Percentiles rank a stretch among this genome's conserved stretches.
Conservation (phyloP, 2,329 filamentous ascomycete species). For the Ophiostoma sp. region DNA sequence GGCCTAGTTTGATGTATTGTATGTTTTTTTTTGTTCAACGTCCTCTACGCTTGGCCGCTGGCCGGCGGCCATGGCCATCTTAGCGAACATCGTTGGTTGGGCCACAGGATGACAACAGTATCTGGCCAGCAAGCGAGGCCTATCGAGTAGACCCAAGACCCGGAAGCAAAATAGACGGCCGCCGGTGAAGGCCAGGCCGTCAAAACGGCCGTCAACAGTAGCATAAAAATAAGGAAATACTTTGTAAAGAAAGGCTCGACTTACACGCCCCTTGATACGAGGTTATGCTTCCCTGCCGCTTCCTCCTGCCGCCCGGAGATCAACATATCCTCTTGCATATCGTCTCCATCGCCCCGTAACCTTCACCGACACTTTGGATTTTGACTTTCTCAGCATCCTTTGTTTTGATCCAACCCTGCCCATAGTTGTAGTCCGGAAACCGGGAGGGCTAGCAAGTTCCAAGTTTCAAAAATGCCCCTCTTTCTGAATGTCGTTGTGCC, state of each 20-base stretch:
- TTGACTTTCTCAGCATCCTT: background rate
- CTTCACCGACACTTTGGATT: slow-evolving; percentile 17
- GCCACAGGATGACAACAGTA: background rate
- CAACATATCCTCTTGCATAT: background rate
- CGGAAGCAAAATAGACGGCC: background rate
- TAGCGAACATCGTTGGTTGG: background rate
- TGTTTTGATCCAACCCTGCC: background rate
- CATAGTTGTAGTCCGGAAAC: background rate
- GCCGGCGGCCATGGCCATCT: background rate
- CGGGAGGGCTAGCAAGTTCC: background rate
- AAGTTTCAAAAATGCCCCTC: background rate
- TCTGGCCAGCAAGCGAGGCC: background rate
- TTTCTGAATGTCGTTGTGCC: background rate
- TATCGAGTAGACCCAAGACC: background rate
- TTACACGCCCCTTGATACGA: background rate
- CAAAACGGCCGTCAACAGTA: background rate
- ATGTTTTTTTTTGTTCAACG: background rate
- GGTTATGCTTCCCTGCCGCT: background rate
- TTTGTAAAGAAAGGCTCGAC: background rate
- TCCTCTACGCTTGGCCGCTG: background rate
- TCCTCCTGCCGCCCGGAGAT: background rate
- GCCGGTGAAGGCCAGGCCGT: slow-evolving; percentile 3
- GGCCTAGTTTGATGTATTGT: background rate
- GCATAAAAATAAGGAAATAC: background rate
- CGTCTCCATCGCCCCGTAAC: background rate